phyloP scores from a whole-genome alignment of 495 filamentous ascomycete genomes.

The Xylaria venustula region DNA sequence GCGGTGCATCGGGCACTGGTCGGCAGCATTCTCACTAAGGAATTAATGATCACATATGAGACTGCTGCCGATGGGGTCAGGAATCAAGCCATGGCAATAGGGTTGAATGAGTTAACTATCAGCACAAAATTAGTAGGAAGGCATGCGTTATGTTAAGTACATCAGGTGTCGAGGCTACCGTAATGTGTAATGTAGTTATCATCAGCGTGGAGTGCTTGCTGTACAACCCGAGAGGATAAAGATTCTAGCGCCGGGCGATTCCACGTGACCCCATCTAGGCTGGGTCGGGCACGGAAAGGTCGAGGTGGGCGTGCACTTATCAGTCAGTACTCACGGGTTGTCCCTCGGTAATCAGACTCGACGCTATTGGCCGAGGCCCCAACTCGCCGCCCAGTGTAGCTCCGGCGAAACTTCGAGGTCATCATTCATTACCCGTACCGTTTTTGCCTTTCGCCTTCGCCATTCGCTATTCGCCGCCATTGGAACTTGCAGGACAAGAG shows the following conservation, averaged over 20 bases:
- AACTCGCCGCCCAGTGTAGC: constrained; percentile 24
- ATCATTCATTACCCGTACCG: constrained; percentile 25
- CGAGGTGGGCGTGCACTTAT: neutral
- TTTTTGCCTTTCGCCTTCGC: neutral
- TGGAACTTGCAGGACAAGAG: constrained; percentile 31
- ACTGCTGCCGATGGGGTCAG: neutral
- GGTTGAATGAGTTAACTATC: no score
- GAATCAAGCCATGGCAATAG: no score
- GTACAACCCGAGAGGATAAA: no score
- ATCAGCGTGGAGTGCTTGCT: no score
- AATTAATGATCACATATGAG: no score
- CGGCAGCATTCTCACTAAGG: neutral
- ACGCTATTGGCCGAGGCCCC: constrained; percentile 30
- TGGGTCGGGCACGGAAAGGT: constrained; percentile 1
- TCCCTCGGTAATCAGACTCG: constrained; percentile 37
- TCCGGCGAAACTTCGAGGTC: constrained; percentile 29
- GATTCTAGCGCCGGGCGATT: no score
- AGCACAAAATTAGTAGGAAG: no score
- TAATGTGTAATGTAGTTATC: no score
- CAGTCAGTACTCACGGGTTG: constrained; percentile 7
- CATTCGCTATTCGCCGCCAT: no score
- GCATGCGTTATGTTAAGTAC: no score
- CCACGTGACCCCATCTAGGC: neutral
- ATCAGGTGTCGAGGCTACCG: no score
- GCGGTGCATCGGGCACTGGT: neutral